phyloP scores from a whole-genome alignment of 208 protist genomes.

The Lotmaria passim region DNA sequence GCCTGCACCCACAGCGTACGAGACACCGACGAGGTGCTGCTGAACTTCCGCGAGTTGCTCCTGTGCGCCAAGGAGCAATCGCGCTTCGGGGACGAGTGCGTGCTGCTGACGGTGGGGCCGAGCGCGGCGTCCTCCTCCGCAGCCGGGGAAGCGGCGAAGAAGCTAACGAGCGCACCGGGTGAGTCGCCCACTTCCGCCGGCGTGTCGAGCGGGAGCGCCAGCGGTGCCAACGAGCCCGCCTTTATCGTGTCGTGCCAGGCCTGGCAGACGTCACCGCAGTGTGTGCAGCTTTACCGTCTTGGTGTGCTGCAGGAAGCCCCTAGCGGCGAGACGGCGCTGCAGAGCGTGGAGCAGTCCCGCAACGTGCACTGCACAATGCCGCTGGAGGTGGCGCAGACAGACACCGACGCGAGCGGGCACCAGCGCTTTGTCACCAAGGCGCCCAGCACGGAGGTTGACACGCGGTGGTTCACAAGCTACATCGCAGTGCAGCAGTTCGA shows the following conservation, averaged over 20 bases:
- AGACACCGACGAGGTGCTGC: slow-evolving; percentile 39
- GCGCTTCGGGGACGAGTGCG: slow-evolving; percentile 85
- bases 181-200: background rate
- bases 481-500: slow-evolving; percentile 87
- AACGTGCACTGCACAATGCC: slow-evolving; percentile 61
- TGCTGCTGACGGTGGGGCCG: slow-evolving; percentile 81
- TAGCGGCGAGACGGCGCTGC: slow-evolving; percentile 20
- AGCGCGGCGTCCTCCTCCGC: slow-evolving; percentile 26
- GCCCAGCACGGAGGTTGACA: slow-evolving; percentile 78
- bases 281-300: slow-evolving; percentile 84
- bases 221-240: background rate
- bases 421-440: slow-evolving; percentile 62
- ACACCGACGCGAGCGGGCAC: slow-evolving; percentile 69
- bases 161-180: slow-evolving; percentile 19
- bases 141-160: slow-evolving; percentile 6
- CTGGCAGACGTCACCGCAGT: slow-evolving; percentile 90
- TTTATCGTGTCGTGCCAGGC: slow-evolving; percentile 70
- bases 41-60: slow-evolving; percentile 72
- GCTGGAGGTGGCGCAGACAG: slow-evolving; percentile 82
- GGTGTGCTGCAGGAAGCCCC: slow-evolving; percentile 62
- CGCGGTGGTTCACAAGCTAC: slow-evolving; percentile 89
- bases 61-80: slow-evolving; percentile 85
- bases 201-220: background rate
- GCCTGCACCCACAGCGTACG: slow-evolving; percentile 83
- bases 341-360: slow-evolving; percentile 35